Percentiles rank a stretch among this genome's conserved stretches.
Evolutionary conservation across 2,329 filamentous ascomycete species (phyloP).

Genomic region (Exutisphaerella laricina): DNA sequence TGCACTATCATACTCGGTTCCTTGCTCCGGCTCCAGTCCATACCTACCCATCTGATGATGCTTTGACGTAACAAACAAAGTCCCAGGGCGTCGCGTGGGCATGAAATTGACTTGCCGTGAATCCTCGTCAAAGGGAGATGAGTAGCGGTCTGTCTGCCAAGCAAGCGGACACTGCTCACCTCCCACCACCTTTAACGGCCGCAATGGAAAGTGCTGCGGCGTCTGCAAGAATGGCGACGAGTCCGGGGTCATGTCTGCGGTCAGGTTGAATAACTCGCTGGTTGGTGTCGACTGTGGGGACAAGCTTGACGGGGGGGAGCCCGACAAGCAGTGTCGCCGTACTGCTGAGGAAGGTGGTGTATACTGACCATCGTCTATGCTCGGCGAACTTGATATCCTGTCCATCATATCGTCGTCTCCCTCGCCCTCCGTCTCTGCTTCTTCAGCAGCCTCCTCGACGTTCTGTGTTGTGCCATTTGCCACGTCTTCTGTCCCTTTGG

Average conservation of each 20-base stretch:
- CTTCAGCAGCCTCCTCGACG: conserved; percentile 31
- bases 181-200: conserved; percentile 14
- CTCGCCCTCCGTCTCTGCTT: conserved; percentile 32
- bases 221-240: conserved; percentile 43
- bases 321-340: conserved; percentile 33
- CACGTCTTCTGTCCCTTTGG: conserved; percentile 45
- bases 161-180: conserved; percentile 22
- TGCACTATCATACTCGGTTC: not conserved
- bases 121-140: conserved; percentile 16
- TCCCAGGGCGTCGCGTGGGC: conserved; percentile 10
- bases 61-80: conserved; percentile 29
- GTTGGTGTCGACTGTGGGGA: conserved; percentile 24
- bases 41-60: conserved; percentile 51
- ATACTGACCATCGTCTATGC: conserved; percentile 97
- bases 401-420: conserved; percentile 83
- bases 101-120: conserved; percentile 8
- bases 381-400: conserved; percentile 96
- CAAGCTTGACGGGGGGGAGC: conserved; percentile 34
- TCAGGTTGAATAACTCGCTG: conserved; percentile 33
- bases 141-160: conserved; percentile 14
- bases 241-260: conserved; percentile 25
- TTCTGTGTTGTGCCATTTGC: conserved; percentile 22
- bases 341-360: conserved; percentile 32
- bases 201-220: conserved; percentile 36
- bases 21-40: conserved; percentile 19